A percentile compares a stretch with the other conserved stretches of the same genome.
Conservation (phyloP, 768 basidiomycete genomes). For the Termitomyces sp. region DNA sequence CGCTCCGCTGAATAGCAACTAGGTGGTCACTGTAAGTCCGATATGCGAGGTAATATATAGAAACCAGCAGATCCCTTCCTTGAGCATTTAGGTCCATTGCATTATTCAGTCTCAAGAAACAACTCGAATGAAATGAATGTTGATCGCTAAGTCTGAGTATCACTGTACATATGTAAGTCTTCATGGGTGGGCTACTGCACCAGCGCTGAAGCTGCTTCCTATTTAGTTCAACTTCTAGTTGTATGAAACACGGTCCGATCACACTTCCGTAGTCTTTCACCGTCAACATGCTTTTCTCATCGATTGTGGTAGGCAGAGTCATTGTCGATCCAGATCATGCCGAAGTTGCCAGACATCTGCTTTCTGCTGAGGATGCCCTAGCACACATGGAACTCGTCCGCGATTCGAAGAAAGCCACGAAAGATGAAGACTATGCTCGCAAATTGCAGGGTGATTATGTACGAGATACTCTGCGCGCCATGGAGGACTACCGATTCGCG, state of each 20-base stretch:
- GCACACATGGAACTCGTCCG: slow-evolving; percentile 34
- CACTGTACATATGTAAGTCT: too few species aligned
- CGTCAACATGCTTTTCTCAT: slow-evolving; percentile 5
- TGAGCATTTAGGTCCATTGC: too few species aligned
- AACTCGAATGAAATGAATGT: too few species aligned
- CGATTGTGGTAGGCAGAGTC: slow-evolving; percentile 7
- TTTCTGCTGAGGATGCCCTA: slow-evolving; percentile 35
- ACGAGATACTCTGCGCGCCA: slow-evolving; percentile 18
- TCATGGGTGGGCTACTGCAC: too few species aligned
- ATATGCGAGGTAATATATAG: too few species aligned
- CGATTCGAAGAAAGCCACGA: slow-evolving; percentile 27
- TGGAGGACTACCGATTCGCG: slow-evolving; percentile 34
- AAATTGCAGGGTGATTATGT: slow-evolving; percentile 33
- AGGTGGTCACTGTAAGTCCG: too few species aligned
- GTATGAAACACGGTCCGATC: neutral
- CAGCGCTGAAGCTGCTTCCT: neutral
- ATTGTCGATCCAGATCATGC: slow-evolving; percentile 12
- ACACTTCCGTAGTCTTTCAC: neutral
- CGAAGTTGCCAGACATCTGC: slow-evolving; percentile 31
- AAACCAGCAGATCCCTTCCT: too few species aligned
- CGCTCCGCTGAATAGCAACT: too few species aligned
- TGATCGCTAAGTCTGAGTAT: too few species aligned
- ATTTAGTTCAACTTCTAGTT: neutral
- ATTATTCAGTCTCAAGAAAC: too few species aligned
- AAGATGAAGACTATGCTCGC: slow-evolving; percentile 34